A percentile compares a stretch with the other conserved stretches of the same genome.
These are phyloP conservation scores for Amoebophrya sp. DNA, from an alignment of 169 alveolate species.

Conservation along the genomic window DNA sequence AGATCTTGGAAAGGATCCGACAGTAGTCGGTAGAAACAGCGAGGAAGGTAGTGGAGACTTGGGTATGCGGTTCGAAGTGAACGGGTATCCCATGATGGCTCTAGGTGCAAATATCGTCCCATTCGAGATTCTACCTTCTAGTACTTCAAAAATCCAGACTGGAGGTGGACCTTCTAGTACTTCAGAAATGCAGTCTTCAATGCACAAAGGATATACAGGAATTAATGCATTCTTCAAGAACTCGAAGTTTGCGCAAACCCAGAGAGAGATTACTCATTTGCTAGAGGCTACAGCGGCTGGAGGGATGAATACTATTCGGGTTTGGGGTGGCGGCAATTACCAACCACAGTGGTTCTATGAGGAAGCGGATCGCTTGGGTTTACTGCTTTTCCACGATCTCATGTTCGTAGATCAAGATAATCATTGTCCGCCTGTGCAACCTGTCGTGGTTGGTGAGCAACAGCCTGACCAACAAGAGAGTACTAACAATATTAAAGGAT, in stretches of 20 bases:
- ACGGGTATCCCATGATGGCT: background rate
- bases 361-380: background rate
- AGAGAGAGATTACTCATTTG: no score
- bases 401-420: constrained; percentile 2
- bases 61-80: background rate
- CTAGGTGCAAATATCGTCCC: background rate
- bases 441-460: no score
- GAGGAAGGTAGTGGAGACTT: background rate
- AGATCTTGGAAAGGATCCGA: no score
- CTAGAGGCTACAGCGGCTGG: background rate
- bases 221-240: no score
- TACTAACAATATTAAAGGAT: no score
- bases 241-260: no score
- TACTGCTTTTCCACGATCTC: background rate
- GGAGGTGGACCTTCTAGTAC: no score
- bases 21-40: no score
- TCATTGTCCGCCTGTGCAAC: background rate
- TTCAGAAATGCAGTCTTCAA: no score
- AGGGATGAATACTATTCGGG: background rate
- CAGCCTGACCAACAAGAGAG: no score
- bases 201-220: no score
- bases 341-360: background rate
- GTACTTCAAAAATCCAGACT: no score
- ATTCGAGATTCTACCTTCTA: background rate
- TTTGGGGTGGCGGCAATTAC: background rate